Evolutionary conservation across 169 alveolate species (phyloP).

Genomic region (Eimeria praecox): DNA sequence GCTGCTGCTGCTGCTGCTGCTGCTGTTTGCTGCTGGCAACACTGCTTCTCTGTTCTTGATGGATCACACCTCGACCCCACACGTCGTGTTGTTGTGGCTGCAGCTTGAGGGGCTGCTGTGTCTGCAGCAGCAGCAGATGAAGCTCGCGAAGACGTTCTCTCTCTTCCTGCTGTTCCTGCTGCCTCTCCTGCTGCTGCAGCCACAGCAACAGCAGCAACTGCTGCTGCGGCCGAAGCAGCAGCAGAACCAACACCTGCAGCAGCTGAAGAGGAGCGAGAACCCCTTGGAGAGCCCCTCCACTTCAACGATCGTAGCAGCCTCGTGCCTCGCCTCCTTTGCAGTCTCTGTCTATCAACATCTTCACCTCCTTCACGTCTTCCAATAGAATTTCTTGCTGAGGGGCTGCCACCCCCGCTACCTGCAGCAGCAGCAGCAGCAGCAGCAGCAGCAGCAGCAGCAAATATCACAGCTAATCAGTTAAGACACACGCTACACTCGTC

Average conservation of each 20-base stretch:
- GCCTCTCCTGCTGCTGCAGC: slow-evolving; percentile 33
- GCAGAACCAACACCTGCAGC: slow-evolving; percentile 8
- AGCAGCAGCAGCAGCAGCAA: background rate
- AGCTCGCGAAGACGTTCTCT: background rate
- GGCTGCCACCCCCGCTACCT: background rate
- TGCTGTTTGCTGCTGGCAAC: slow-evolving; percentile 32
- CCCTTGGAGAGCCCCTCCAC: slow-evolving; percentile 48
- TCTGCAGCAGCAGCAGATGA: background rate
- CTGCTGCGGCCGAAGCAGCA: background rate
- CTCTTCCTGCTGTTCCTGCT: slow-evolving; percentile 13
- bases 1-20: slow-evolving; percentile 28
- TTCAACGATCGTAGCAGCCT: slow-evolving; percentile 43
- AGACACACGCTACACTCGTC: background rate
- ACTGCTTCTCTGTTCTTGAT: background rate
- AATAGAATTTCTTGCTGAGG: background rate
- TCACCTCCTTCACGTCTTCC: background rate
- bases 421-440: background rate
- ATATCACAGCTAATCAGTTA: background rate
- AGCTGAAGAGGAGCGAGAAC: background rate
- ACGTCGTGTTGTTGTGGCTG: slow-evolving; percentile 26
- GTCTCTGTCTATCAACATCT: background rate
- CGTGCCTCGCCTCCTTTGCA: slow-evolving; percentile 31
- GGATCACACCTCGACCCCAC: background rate
- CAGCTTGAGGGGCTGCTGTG: slow-evolving; percentile 7
- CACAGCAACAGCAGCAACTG: background rate